Conservation (phyloP, 495 filamentous ascomycete species). For the Lasiosphaeriaceae sp. region DNA sequence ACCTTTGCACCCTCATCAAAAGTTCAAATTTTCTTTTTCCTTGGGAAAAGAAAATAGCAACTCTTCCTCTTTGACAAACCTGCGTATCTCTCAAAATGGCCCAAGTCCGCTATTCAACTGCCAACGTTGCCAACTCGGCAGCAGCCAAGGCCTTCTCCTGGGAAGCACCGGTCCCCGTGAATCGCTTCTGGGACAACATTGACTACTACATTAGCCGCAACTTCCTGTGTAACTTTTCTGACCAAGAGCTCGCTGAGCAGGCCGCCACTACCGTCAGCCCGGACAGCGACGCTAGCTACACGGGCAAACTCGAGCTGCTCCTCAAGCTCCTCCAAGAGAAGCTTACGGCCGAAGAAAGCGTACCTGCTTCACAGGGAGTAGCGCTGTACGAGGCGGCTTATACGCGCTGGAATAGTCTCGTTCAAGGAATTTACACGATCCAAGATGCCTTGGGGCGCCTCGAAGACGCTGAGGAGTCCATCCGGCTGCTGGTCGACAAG, state of each 20-base stretch:
- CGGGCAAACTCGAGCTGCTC: conserved; percentile 5
- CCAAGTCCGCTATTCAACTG: conserved; percentile 3
- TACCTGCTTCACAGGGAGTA: not conserved
- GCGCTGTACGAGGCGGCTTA: no score
- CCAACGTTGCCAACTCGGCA: conserved; percentile 1
- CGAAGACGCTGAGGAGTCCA: conserved; percentile 1
- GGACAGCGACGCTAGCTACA: conserved; percentile 2
- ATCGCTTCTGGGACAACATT: conserved; percentile 10
- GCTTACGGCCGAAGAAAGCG: conserved; percentile 1
- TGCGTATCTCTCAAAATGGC: not conserved
- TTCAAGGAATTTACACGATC: not conserved
- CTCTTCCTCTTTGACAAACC: no score
- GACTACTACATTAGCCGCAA: conserved; percentile 7
- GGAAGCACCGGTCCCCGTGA: conserved; percentile 9
- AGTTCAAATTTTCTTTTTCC: no score
- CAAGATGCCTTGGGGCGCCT: not conserved
- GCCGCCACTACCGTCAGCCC: conserved; percentile 10
- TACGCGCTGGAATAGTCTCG: no score
- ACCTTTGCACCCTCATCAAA: no score
- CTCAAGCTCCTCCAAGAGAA: conserved; percentile 8
- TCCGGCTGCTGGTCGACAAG: conserved; percentile 1
- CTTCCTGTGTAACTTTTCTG: conserved; percentile 10
- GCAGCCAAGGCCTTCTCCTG: conserved; percentile 7
- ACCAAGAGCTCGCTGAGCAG: conserved; percentile 3
- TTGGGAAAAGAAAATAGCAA: no score